These are phyloP conservation scores for Fennellomyces sp. DNA, from an alignment of 371 early-diverging fungal species.

Conservation along the genomic window DNA sequence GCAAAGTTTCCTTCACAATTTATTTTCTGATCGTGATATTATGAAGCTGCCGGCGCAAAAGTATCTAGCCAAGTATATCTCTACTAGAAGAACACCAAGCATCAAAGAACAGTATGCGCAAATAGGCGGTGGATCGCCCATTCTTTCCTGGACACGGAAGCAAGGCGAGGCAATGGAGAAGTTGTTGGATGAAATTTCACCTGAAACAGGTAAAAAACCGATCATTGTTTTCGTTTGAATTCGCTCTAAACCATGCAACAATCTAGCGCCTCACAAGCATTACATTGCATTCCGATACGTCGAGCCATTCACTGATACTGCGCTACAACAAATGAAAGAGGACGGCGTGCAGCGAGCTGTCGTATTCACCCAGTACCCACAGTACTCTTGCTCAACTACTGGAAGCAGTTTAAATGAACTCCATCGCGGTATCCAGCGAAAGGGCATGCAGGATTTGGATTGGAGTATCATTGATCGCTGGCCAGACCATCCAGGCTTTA, in stretches of 20 bases:
- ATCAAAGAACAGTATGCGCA: slow-evolving; percentile 89
- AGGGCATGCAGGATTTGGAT: slow-evolving; percentile 69
- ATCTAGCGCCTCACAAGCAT: slow-evolving; percentile 84
- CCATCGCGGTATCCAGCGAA: slow-evolving; percentile 59
- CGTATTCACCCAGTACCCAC: slow-evolving; percentile 95
- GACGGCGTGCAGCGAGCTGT: slow-evolving; percentile 88
- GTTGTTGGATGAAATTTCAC: slow-evolving; percentile 74
- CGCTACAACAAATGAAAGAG: slow-evolving; percentile 74
- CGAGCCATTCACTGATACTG: slow-evolving; percentile 75
- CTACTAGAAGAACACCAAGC: slow-evolving; percentile 83
- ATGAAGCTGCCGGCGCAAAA: slow-evolving; percentile 90
- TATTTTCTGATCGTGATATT: slow-evolving; percentile 95
- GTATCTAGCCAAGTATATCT: slow-evolving; percentile 76
- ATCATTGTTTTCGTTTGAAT: background rate
- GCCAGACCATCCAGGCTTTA: slow-evolving; percentile 86
- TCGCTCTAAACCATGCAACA: background rate
- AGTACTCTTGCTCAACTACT: slow-evolving; percentile 96
- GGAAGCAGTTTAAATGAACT: slow-evolving; percentile 94
- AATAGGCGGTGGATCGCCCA: slow-evolving; percentile 97
- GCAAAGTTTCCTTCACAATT: slow-evolving; percentile 75
- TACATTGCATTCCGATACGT: slow-evolving; percentile 96
- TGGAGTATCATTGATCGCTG: slow-evolving; percentile 97
- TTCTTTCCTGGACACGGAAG: slow-evolving; percentile 85
- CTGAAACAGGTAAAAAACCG: slow-evolving; percentile 82
- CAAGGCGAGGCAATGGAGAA: slow-evolving; percentile 85